Evolutionary conservation across 1,284 basidiomycete genomes (phyloP).

Genomic region (Cystobasidium pallidum): DNA sequence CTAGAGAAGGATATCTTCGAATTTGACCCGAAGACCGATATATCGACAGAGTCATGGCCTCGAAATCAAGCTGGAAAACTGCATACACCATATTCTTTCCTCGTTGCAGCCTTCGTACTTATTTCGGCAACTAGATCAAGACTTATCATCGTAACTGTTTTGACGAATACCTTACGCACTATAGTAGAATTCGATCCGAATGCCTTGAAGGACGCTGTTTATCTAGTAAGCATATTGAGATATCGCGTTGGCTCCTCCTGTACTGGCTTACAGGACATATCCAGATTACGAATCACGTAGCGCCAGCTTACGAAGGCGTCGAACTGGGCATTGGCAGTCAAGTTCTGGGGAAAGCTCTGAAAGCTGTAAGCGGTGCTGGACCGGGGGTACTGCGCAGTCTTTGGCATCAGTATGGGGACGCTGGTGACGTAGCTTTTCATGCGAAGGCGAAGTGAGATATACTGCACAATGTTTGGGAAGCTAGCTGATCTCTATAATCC

Average conservation of each 20-base stretch:
- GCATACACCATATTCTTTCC: conserved; percentile 73
- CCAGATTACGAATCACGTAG: conserved; percentile 71
- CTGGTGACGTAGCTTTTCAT: conserved; percentile 76
- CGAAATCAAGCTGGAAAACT: conserved; percentile 46
- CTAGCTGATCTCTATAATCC: conserved; percentile 20
- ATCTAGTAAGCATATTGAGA: conserved; percentile 64
- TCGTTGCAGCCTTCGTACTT: conserved; percentile 73
- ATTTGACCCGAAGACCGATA: conserved; percentile 53
- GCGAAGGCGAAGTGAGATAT: conserved; percentile 62
- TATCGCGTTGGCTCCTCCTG: neutral
- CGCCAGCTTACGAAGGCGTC: conserved; percentile 62
- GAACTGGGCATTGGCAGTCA: conserved; percentile 61
- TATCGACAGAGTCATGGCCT: conserved; percentile 44
- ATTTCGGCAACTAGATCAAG: conserved; percentile 78
- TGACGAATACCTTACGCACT: conserved; percentile 78
- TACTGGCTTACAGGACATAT: neutral
- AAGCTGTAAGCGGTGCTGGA: conserved; percentile 77
- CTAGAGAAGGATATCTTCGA: conserved; percentile 55
- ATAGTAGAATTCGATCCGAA: conserved; percentile 69
- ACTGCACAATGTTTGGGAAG: neutral
- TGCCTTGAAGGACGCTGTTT: conserved; percentile 79
- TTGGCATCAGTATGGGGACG: conserved; percentile 57
- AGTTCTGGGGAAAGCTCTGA: conserved; percentile 76
- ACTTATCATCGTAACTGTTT: conserved; percentile 73
- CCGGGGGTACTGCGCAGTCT: conserved; percentile 67